Evolutionary conservation across 2,329 filamentous ascomycete species (phyloP), one percentile per base, ranked within the genome.

Genomic region (Cadophora luteo-olivacea): DNA sequence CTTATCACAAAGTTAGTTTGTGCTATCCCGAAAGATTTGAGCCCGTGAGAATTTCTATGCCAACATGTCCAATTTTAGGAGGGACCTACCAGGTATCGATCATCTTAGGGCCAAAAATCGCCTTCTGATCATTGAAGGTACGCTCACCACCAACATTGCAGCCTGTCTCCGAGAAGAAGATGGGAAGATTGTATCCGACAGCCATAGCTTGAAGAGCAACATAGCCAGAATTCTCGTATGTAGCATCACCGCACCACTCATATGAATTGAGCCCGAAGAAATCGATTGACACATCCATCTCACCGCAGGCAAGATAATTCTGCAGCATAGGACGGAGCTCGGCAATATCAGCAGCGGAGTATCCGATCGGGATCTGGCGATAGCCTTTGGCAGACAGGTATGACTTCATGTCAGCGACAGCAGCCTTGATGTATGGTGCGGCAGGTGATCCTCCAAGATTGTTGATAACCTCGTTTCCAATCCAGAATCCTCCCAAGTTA

Each of bases 91-190:
- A 89, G 74, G 87, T 87, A 67, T 84, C 83, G 3, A 85, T 81
- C 93, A 97, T 97, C 3, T 92, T 80, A 0, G 84, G 74, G 54
- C 92, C 90, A 75, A 95, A 92, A 72, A 97, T 92, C 65, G 92
- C 89, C 55, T 86, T 84, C 79, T 96, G 92, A 77, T 97, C 91
- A 24, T 83, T 83, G 77, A 91, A 93, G 0, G 84, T 80, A 51
- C 91, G 86, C 0, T 89, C 87, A 0, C 82, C 81, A 1, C 84
- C 83, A 11, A 82, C 84, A 77, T 92, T 94, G 85, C 93, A 97
- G 66, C 93, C 93, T 4, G 92, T 96, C 81, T 97, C 93, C 24
- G 92, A 94, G 81, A 97, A 93, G 84, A 94, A 94, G 74, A 95
- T 93, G 24, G 92, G 90, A 65, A 92, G 83, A 73, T 86, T 87